Base-by-base conservation (phyloP, 768 basidiomycete genomes). In the Kwoniella heveanensis region DNA sequence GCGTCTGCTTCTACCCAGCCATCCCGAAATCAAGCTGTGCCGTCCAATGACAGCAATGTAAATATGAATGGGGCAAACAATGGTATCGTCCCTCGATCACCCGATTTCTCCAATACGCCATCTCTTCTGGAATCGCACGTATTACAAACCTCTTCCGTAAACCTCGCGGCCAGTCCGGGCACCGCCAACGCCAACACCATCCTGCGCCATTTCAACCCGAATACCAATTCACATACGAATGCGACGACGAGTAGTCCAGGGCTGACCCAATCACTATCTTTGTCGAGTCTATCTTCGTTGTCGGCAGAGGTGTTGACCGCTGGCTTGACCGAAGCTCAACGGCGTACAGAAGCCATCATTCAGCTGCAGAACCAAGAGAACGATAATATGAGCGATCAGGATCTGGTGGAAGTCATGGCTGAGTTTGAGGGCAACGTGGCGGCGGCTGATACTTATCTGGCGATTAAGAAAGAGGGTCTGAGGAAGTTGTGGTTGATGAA, bases 361-460 rank as follows among this genome's bases (percentile, higher is more conserved):
- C 68, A 52, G 25, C 50, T 74, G 10, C 73, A 64, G 24, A 36
- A 29, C 2, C 62, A 57, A 36, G 52, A 57, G 17, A 66, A 66
- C 19, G 46, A 30, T 4, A 66, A 69, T 25, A 50, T 74, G 64
- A 54, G 46, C 26, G 73, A 74, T 37, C 71, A 74, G n/a, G 71
- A 74, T 50, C 17, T 74, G 39, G 61, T 74, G 12, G 70, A 74
- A 37, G 54, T 72, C 54, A 57, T 74, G 58, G 54, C 60, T 2
- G 73, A 74, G 46, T 74, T 74, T 65, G 66, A 68, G 53, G 29
- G 29, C 4, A 72, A 70, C 57, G 54, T 72, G 15, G 63, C 61
- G 9, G 55, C 66, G 1, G 68, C 64, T 2, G 73, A 74, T 62
- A 70, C 70, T 19, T 74, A 72, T 60, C 47, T 74, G 47, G 73